Conservation (phyloP, 768 basidiomycete species). For the Coprinopsis sp. region DNA sequence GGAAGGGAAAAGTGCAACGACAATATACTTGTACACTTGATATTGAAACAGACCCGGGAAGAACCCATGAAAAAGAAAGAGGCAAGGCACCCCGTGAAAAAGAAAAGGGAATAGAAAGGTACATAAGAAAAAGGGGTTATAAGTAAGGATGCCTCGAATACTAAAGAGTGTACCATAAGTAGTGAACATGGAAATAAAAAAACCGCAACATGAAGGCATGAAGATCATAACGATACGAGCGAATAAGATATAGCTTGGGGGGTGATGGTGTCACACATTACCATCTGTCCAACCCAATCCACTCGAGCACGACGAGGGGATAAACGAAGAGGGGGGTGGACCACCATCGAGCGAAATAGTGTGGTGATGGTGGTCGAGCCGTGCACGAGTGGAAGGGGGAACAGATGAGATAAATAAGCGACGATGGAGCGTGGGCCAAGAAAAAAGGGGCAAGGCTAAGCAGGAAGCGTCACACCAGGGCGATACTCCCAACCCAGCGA, state of each 20-base stretch:
- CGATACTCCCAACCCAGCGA: too few relatives aligned
- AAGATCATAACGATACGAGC: slow-evolving; percentile 4
- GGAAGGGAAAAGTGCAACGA: slow-evolving; percentile 2
- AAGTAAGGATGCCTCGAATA: slow-evolving; percentile 1
- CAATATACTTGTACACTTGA: slow-evolving; percentile 2
- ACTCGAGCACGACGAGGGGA: background rate
- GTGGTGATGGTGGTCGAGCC: background rate
- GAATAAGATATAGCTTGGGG: slow-evolving; percentile 1
- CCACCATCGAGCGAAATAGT: background rate
- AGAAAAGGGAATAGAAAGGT: too few relatives aligned
- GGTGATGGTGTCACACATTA: slow-evolving; percentile 3
- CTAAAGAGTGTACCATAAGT: slow-evolving; percentile 4
- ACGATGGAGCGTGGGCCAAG: background rate
- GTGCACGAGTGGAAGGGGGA: background rate
- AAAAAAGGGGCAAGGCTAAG: too few relatives aligned
- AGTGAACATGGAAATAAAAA: background rate
- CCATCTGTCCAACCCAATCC: background rate
- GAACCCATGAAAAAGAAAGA: background rate
- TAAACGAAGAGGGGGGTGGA: background rate
- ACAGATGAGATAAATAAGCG: slow-evolving; percentile 1
- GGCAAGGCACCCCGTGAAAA: too few relatives aligned
- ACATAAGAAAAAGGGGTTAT: slow-evolving; percentile 2
- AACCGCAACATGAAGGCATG: slow-evolving; percentile 6
- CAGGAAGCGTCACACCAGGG: too few relatives aligned
- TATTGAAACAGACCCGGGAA: background rate